A percentile compares a stretch with the other conserved stretches of the same genome.
phyloP scores from a whole-genome alignment of 2,329 filamentous ascomycete species.

The Exophiala phaeomuriformis region DNA sequence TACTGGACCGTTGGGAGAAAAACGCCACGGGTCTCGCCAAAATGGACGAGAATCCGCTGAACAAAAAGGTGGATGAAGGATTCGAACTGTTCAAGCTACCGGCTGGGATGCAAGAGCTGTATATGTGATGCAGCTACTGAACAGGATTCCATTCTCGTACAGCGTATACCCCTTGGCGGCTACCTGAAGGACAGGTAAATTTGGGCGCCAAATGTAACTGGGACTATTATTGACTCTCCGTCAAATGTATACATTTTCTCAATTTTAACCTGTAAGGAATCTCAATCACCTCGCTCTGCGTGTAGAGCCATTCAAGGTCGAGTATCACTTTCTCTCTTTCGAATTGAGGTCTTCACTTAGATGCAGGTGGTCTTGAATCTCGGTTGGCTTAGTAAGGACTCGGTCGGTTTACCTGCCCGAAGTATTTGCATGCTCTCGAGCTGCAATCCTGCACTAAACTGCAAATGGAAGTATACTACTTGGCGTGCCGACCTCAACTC shows the following conservation, averaged over 20 bases:
- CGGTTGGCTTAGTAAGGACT: too few species aligned
- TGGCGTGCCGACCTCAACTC: conserved; percentile 14
- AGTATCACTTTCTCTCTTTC: too few species aligned
- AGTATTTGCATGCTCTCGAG: not conserved
- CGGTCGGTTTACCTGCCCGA: conserved; percentile 4
- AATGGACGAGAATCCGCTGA: conserved; percentile 25
- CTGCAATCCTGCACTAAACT: not conserved
- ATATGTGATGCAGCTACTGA: conserved; percentile 2
- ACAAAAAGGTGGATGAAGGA: conserved; percentile 20
- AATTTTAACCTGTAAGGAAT: too few species aligned
- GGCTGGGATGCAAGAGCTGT: conserved; percentile 19
- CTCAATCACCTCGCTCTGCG: too few species aligned
- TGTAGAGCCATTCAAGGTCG: too few species aligned
- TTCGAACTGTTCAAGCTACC: conserved; percentile 22
- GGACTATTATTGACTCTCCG: too few species aligned
- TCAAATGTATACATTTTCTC: too few species aligned
- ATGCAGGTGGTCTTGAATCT: too few species aligned
- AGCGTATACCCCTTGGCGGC: too few species aligned
- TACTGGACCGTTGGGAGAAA: conserved; percentile 43
- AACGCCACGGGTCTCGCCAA: conserved; percentile 19
- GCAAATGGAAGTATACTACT: conserved; percentile 7
- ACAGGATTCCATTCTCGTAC: not conserved
- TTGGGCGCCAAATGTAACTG: too few species aligned
- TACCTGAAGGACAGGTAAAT: too few species aligned
- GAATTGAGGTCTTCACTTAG: too few species aligned